Base-by-base conservation (phyloP, 2,329 filamentous ascomycete genomes). In the Cadophora luteo-olivacea region DNA sequence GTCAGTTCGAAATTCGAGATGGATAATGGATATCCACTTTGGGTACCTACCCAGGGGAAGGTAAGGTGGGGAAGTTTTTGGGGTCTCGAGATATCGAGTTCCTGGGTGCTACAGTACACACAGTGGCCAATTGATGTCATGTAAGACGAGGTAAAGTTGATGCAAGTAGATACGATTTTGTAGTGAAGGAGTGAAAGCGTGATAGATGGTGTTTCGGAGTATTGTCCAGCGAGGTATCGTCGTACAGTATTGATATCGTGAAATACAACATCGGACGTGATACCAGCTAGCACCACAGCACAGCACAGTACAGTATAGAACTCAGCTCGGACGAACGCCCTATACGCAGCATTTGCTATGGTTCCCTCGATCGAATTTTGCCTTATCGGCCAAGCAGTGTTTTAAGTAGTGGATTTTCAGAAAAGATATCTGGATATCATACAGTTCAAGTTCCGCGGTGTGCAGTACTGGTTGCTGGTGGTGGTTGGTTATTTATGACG, bases 281-380 rank as follows among this genome's bases (percentile, higher is more conserved):
- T 29, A 29, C 5, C 3, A 29, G 29, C 29, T 29, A 29, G 29
- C 29, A 29, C 29, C 29, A 29, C 29, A 22, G 41, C 2, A 14
- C 41, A 16, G 11, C 19, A 48, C 45, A 22, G 41, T 5, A 14
- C 41, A 16, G 11, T 45, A 45, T 14, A 45, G 45, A 22, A 49
- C 11, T 49, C 45, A 22, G 45, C 25, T 55, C 52, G 52, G 52
- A 55, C 19, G 52, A 55, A 55, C 52, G 52, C 52, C 52, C 52
- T 55, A 55, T 55, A 55, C 52, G 25, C 25, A 55, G 4, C 1
- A n/a, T 14, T 19, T 33, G 16, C 2, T 55, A 55, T 55, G 2
- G 52, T 55, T 33, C 52, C 6, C 6, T 49, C 9, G 36, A 6
- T 49, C 19, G 12, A 16, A 48, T 48, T 49, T 5, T 45, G 19